These are phyloP conservation scores for Saccharomycopsis fodiens DNA, from an alignment of 805 yeast genomes.

Conservation along the genomic window DNA sequence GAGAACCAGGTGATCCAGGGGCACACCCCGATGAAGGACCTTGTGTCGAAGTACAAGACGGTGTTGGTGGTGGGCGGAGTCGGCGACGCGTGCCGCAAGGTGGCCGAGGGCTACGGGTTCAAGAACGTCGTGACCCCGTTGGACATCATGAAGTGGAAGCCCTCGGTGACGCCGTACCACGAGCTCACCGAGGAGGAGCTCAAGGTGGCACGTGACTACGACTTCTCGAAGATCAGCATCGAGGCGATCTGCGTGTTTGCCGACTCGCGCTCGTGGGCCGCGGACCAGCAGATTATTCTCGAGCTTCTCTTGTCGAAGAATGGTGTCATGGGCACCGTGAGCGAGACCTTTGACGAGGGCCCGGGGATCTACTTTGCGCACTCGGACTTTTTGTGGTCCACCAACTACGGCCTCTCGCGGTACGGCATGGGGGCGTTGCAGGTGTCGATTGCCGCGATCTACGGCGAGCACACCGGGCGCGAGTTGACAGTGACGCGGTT, in stretches of 20 bases:
- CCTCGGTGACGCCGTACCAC: conserved; percentile 80
- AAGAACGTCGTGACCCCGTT: conserved; percentile 73
- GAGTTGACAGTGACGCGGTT: conserved; percentile 75
- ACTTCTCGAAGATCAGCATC: conserved; percentile 58
- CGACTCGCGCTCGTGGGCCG: conserved; percentile 89
- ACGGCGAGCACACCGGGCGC: conserved; percentile 75
- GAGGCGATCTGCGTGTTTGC: conserved; percentile 87
- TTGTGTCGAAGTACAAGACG: conserved; percentile 57
- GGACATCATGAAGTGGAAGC: conserved; percentile 81
- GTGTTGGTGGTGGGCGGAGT: conserved; percentile 87
- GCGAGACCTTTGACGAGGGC: conserved; percentile 64
- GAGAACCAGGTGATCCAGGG: conserved; percentile 85
- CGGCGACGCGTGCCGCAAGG: conserved; percentile 75
- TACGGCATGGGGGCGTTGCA: conserved; percentile 95
- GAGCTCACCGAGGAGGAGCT: conserved; percentile 66
- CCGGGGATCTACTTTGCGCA: conserved; percentile 85
- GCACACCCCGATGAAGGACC: conserved; percentile 87
- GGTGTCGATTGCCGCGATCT: conserved; percentile 78
- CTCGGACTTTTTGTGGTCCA: conserved; percentile 90
- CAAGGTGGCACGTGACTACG: conserved; percentile 44
- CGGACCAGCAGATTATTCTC: conserved; percentile 82
- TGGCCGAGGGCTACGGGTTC: conserved; percentile 80
- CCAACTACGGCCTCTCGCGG: conserved; percentile 72
- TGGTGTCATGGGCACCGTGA: conserved; percentile 81
- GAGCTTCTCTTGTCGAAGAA: conserved; percentile 68